phyloP scores from a whole-genome alignment of 2,329 filamentous ascomycete genomes.

The Hirsutella thompsonii region DNA sequence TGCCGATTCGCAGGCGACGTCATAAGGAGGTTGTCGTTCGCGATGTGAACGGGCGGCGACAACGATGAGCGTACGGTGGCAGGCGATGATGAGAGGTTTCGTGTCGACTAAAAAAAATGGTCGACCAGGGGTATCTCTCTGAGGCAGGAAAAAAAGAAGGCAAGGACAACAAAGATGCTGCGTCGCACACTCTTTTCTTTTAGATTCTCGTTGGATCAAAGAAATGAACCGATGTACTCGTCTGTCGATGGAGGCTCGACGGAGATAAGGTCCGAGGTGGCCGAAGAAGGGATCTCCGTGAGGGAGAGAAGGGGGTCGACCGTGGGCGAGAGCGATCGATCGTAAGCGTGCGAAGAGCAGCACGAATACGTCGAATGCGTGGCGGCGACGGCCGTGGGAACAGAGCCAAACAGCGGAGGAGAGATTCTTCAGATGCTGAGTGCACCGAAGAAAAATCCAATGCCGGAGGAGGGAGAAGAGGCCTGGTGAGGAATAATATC shows the following conservation, averaged over 20 bases:
- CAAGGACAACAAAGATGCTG: conserved; percentile 1
- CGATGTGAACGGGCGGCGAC: conserved; percentile 9
- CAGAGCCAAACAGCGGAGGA: conserved; percentile 11
- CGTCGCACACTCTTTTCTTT: not conserved
- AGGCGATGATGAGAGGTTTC: conserved; percentile 1
- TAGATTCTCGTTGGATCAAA: not conserved
- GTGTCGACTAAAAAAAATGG: conserved; percentile 5
- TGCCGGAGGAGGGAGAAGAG: conserved; percentile 17
- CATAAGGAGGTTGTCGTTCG: conserved; percentile 32
- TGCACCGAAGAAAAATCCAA: conserved; percentile 20
- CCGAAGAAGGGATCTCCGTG: conserved; percentile 9
- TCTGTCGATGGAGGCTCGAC: conserved; percentile 9
- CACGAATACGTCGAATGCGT: conserved; percentile 16
- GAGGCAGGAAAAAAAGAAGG: not conserved
- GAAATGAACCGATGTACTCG: conserved; percentile 3
- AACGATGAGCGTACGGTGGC: not conserved
- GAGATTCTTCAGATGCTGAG: conserved; percentile 16
- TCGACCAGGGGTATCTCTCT: conserved; percentile 3
- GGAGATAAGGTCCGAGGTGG: conserved; percentile 9
- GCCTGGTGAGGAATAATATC: conserved; percentile 17
- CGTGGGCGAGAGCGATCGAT: conserved; percentile 7
- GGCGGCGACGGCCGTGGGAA: conserved; percentile 10
- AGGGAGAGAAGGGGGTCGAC: conserved; percentile 17
- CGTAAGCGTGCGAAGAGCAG: conserved; percentile 16
- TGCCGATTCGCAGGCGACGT: conserved; percentile 46